These are phyloP conservation scores for Colletotrichum sp. DNA, from an alignment of 2,329 filamentous ascomycete genomes.

Conservation along the genomic window DNA sequence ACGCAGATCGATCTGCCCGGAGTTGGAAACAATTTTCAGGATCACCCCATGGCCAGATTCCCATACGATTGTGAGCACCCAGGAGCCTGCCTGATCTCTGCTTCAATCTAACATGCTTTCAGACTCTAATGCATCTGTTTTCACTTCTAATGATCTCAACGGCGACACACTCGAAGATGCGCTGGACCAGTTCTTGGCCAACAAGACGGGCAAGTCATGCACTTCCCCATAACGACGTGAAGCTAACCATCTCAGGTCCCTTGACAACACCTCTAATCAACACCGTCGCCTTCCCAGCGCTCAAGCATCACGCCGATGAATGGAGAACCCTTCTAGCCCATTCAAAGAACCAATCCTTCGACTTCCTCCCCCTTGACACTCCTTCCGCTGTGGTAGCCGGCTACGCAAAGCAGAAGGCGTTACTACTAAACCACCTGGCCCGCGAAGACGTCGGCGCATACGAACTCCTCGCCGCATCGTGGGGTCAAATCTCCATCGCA, in stretches of 20 bases:
- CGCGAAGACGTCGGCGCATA: conserved; percentile 27
- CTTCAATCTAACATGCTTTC: neutral
- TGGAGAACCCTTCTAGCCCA: conserved; percentile 25
- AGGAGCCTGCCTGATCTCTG: neutral
- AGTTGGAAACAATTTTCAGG: conserved; percentile 36
- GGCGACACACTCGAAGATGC: neutral
- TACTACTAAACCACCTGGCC: conserved; percentile 27
- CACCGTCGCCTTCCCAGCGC: conserved; percentile 29
- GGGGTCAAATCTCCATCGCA: conserved; percentile 34
- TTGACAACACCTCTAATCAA: conserved; percentile 31
- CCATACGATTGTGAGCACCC: conserved; percentile 23
- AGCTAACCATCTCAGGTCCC: neutral
- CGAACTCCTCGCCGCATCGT: conserved; percentile 35
- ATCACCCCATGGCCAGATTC: conserved; percentile 29
- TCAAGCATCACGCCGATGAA: conserved; percentile 26
- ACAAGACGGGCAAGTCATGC: conserved; percentile 5
- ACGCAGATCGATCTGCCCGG: conserved; percentile 35
- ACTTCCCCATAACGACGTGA: neutral
- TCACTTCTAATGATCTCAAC: conserved; percentile 4
- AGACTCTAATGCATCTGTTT: conserved; percentile 13
- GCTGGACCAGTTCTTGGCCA: neutral
- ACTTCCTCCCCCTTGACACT: conserved; percentile 25
- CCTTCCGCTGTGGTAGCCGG: conserved; percentile 40
- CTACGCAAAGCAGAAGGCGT: conserved; percentile 38
- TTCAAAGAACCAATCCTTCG: conserved; percentile 24